These are phyloP conservation scores for Staphylotrichum longicolle DNA, from an alignment of 495 filamentous ascomycete genomes.

Conservation along the genomic window DNA sequence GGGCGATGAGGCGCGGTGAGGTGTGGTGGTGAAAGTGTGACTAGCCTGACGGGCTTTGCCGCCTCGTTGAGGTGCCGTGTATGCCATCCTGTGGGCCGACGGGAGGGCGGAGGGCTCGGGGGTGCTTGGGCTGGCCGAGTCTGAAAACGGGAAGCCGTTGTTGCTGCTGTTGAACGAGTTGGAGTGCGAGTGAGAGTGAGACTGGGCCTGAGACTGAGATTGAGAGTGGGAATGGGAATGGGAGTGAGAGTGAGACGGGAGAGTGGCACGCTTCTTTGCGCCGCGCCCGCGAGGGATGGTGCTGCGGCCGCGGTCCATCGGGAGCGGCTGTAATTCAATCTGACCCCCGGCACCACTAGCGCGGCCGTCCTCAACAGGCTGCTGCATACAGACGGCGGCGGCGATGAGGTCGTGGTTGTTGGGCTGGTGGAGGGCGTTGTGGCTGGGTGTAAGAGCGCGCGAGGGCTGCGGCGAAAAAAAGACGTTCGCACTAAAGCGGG, in stretches of 20 bases:
- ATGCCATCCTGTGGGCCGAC: conserved; percentile 11
- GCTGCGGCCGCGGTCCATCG: conserved; percentile 34
- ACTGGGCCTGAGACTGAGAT: conserved; percentile 7
- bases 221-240: too few relatives aligned
- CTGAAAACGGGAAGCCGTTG: background rate
- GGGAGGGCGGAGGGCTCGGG: conserved; percentile 5
- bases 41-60: conserved; percentile 17
- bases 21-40: conserved; percentile 4
- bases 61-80: conserved; percentile 24
- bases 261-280: conserved; percentile 33
- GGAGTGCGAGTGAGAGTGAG: background rate
- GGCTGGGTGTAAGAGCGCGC: conserved; percentile 13
- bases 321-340: conserved; percentile 28
- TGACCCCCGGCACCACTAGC: conserved; percentile 1
- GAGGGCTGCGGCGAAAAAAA: conserved; percentile 35
- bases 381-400: conserved; percentile 8
- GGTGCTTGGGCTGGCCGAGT: conserved; percentile 14
- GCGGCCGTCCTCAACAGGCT: conserved; percentile 3
- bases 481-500: conserved; percentile 32
- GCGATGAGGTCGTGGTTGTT: background rate
- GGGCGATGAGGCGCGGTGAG: conserved; percentile 29
- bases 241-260: conserved; percentile 19
- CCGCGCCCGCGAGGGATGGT: conserved; percentile 30
- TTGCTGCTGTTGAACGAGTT: background rate
- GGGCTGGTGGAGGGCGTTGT: background rate